These are phyloP conservation scores for Nigrograna mackinnonii DNA, from an alignment of 2,329 filamentous ascomycete genomes.

Conservation along the genomic window DNA sequence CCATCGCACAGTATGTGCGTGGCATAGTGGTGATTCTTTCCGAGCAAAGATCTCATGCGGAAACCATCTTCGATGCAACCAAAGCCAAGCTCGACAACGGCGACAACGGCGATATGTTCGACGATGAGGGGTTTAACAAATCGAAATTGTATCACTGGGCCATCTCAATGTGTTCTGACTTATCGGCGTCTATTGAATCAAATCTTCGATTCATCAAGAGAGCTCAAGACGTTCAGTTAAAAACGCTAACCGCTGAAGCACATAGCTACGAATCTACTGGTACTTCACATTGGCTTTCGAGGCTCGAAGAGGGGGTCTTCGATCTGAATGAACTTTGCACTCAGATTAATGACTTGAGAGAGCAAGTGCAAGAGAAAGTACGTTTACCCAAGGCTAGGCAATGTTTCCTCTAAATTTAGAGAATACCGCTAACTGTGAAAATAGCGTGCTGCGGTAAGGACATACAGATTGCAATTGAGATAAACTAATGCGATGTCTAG, in stretches of 20 bases:
- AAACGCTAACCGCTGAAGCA: not conserved
- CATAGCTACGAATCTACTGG: not conserved
- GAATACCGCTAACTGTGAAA: not conserved
- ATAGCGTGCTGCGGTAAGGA: conserved; percentile 1
- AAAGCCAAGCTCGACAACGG: not conserved
- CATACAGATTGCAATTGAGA: not conserved
- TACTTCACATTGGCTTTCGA: not conserved
- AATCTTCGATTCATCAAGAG: conserved; percentile 2
- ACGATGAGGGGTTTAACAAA: conserved; percentile 4
- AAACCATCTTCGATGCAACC: conserved; percentile 1
- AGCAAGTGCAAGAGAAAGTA: conserved; percentile 2
- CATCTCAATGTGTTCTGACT: conserved; percentile 2
- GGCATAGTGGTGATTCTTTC: not conserved
- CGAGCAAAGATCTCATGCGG: not conserved
- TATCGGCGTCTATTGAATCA: not conserved
- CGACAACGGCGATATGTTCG: conserved; percentile 1
- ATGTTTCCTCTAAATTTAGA: not conserved
- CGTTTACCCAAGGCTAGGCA: not conserved
- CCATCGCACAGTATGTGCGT: conserved; percentile 4
- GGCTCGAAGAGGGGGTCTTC: conserved; percentile 1
- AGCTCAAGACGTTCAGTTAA: not conserved
- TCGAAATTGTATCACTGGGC: conserved; percentile 3
- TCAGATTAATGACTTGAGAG: conserved; percentile 1
- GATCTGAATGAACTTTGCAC: not conserved
- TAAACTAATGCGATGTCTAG: not conserved